Evolutionary conservation across 371 early-diverging fungal genomes (phyloP), one percentile per base, ranked within the genome.

Genomic region (Dichotomocladium elegans): DNA sequence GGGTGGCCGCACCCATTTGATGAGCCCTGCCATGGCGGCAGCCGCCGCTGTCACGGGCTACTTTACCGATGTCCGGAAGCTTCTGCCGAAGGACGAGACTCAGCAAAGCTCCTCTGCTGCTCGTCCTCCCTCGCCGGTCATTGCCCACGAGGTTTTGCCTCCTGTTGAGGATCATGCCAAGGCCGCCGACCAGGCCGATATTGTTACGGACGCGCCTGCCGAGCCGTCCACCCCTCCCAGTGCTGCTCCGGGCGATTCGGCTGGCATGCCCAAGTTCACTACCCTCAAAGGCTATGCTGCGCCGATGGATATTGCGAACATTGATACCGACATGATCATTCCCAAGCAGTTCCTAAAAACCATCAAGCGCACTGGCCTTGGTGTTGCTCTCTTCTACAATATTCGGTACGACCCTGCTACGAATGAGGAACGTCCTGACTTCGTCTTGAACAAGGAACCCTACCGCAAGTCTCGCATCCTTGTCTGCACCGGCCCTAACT

Each of bases 311-410:
- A 73, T 82, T 55, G 58, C 82, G 58, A 86, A 86, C 59, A 74
- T 84, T 30, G 87, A 86, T 64, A 86, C 87, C 25, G 87, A 86
- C 62, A 83, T 80, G 81, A 81, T 86, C 55, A 86, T 86, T 61
- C 87, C 87, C 60, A 86, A 86, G 61, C 84, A 86, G 61, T 86
- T 86, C 71, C 70, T 86, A 42, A 86, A 86, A 70, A 86, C 87
- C 42, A 86, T 86, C 69, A 77, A 81, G 58, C 79, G 84, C 25
- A 86, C 87, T 15, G 87, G 87, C 7, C 77, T 86, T 26, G 84
- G 84, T 33, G 61, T 47, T 30, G 74, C 81, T 30, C 69, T 86
- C 14, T 86, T 86, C 66, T 77, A 74, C 60, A 74, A 71, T 41
- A 63, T 83, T 44, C 81, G 87, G 34, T 83, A 69, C 53, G 71